Evolutionary conservation across 1,284 basidiomycete species (phyloP), one percentile per base, ranked within the genome.

Genomic region (Puccinia triticina): DNA sequence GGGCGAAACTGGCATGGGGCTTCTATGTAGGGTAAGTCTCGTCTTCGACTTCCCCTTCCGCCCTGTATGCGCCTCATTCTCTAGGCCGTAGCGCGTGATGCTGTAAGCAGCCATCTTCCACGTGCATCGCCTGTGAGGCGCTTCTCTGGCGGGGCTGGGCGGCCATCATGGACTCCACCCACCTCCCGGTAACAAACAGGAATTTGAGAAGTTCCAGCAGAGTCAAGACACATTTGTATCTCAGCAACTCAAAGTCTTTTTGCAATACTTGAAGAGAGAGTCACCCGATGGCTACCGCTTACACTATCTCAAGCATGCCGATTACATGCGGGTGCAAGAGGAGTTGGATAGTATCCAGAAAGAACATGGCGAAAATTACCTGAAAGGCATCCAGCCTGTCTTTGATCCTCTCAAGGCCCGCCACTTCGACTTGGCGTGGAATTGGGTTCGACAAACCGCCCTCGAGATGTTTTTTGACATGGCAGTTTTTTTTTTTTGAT

Each of bases 371-470:
- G 96, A 98, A 85, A 88, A 90, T 0, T 99, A 99, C 88, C 90
- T 98, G 84, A 93, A 97, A 82, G 96, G 96, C 69, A 97, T 99
- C 84, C 92, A 95, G 87, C 96, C 96, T n/a, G 90, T 91, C 83
- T 99, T 99, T 88, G 94, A 96, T 86, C 92, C 94, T 2, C 90
- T 96, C 87, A 99, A 99, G 88, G 96, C 96, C 26, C 93, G 97
- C 75, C 94, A 93, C 87, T 98, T 99, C 89, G 95, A 98, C 87
- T 98, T 95, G 14, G 95, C 93, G 16, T 99, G 96, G 96, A 99
- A 99, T 88, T 99, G 96, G 97, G 95, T 94, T 75, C 92, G 96
- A 84, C 86, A 87, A 82, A 82, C 80, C 2, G 80, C 80, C 7
- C 57, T 82, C 16, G 80, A 82, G 50, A 82, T 82, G 71, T 82